Evolutionary conservation across 345 rosid genomes (phyloP).

Genomic region (Balakata baccata): DNA sequence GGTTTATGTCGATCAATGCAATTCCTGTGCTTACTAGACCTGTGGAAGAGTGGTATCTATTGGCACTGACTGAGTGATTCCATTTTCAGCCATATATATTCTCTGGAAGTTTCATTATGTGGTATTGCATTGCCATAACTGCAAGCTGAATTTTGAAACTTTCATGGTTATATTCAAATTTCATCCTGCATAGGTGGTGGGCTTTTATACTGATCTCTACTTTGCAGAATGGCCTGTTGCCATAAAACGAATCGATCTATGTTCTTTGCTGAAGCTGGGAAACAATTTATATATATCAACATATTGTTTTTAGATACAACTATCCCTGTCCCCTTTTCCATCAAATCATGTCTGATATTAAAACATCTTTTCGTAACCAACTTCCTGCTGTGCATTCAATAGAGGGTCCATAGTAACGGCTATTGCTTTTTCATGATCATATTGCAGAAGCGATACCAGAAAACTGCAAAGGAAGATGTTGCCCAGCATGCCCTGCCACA

Average conservation of each 20-base stretch:
- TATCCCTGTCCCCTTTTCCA: not conserved
- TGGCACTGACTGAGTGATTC: not conserved
- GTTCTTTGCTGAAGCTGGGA: not conserved
- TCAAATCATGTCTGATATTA: not conserved
- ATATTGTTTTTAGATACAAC: not conserved
- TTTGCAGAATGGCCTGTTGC: slow-evolving; percentile 2
- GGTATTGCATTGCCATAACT: not conserved
- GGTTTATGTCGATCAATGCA: not conserved
- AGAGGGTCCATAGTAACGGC: not conserved
- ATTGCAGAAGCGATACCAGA: slow-evolving; percentile 41
- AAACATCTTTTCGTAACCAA: not conserved
- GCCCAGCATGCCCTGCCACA: slow-evolving; percentile 25
- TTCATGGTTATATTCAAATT: not conserved
- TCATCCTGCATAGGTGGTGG: not conserved
- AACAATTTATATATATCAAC: not conserved
- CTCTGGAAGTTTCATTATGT: not conserved
- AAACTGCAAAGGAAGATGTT: slow-evolving; percentile 20
- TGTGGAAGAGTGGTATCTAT: not conserved
- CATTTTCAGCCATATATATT: not conserved
- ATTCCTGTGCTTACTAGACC: too few relatives aligned
- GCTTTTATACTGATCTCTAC: not conserved
- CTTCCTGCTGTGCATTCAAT: not conserved
- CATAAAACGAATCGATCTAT: not conserved
- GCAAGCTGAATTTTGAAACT: not conserved
- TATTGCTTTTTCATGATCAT: not conserved